Evolutionary conservation across 2,329 filamentous ascomycete genomes (phyloP).

Genomic region (Hysterium pulicare): DNA sequence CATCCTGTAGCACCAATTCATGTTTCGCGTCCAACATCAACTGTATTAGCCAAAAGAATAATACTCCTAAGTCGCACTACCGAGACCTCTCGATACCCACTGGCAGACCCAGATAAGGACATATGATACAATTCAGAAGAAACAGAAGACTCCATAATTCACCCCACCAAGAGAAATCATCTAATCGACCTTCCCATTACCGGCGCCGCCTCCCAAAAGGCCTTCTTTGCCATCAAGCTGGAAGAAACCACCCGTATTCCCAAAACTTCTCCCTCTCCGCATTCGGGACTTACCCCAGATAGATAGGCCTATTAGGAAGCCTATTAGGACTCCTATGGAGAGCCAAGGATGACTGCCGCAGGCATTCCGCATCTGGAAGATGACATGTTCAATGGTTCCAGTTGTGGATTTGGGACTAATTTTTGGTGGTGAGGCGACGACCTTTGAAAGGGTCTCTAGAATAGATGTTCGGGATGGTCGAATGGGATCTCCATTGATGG

Average conservation of each 20-base stretch:
- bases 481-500: constrained; percentile 84
- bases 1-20: too few species aligned
- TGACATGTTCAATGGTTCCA: constrained; percentile 66
- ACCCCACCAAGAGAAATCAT: constrained; percentile 17
- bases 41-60: too few species aligned
- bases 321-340: constrained; percentile 54
- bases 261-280: constrained; percentile 41
- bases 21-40: too few species aligned
- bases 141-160: background rate
- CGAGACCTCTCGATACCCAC: too few species aligned
- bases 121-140: constrained; percentile 3
- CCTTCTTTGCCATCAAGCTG: constrained; percentile 67
- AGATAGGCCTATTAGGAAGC: constrained; percentile 52
- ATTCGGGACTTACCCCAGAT: constrained; percentile 29
- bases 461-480: constrained; percentile 86
- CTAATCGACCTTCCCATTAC: constrained; percentile 26
- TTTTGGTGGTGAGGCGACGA: constrained; percentile 65
- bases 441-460: constrained; percentile 76
- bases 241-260: constrained; percentile 58
- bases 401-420: constrained; percentile 78
- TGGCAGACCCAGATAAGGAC: too few species aligned
- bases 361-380: constrained; percentile 47
- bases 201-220: constrained; percentile 57
- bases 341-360: constrained; percentile 45
- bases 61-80: too few species aligned